Evolutionary conservation across 2,329 filamentous ascomycete genomes (phyloP).

Genomic region (Cladophialophora exuberans): DNA sequence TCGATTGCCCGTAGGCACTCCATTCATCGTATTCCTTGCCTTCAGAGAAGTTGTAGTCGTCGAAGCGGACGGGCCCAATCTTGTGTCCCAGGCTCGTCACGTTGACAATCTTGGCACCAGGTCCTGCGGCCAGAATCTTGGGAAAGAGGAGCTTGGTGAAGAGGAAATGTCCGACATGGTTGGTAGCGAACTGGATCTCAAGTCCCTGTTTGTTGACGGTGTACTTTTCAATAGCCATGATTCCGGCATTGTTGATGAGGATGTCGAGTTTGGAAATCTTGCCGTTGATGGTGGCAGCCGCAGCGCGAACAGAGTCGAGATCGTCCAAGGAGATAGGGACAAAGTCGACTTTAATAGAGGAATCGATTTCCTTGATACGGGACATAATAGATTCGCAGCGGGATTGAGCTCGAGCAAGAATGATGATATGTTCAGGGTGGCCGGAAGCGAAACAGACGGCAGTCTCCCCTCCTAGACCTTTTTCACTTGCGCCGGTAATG

Average conservation of each 20-base stretch:
- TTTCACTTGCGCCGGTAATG: constrained; percentile 34
- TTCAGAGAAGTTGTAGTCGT: constrained; percentile 36
- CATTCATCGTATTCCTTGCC: constrained; percentile 40
- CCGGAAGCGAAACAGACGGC: constrained; percentile 36
- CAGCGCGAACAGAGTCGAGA: constrained; percentile 31
- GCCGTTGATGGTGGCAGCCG: constrained; percentile 33
- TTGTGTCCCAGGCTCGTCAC: constrained; percentile 51
- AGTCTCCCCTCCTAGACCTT: constrained; percentile 35
- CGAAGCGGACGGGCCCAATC: constrained; percentile 40
- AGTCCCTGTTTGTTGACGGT: constrained; percentile 37
- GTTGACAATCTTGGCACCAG: constrained; percentile 43
- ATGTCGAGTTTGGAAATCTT: constrained; percentile 36
- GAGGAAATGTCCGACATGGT: constrained; percentile 42
- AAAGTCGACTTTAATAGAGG: constrained; percentile 25
- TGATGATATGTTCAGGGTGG: constrained; percentile 36
- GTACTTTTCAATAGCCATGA: constrained; percentile 36
- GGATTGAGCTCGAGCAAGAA: constrained; percentile 34
- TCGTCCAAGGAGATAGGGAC: constrained; percentile 30
- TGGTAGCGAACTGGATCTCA: constrained; percentile 41
- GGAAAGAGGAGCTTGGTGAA: constrained; percentile 38
- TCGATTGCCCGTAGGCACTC: constrained; percentile 52
- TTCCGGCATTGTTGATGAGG: constrained; percentile 41
- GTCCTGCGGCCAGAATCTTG: constrained; percentile 32
- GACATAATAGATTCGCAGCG: constrained; percentile 36
- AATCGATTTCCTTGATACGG: constrained; percentile 26